A percentile compares a stretch with the other conserved stretches of the same genome.
Evolutionary conservation across 176 grass and related monocot genomes (phyloP).

Genomic region (Hordeum vulgare): DNA sequence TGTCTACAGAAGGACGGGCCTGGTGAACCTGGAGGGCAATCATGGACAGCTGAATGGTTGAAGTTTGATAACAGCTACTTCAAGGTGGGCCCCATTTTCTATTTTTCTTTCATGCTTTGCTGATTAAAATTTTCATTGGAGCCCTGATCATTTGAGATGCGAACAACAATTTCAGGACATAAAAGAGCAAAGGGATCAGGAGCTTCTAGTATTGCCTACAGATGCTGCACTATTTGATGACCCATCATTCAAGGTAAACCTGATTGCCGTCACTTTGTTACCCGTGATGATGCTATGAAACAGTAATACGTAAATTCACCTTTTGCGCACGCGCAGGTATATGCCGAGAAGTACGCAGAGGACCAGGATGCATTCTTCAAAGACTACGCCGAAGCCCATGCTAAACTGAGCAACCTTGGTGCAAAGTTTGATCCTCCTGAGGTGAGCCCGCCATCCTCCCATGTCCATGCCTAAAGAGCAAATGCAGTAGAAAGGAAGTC

Average conservation of each 20-base stretch:
- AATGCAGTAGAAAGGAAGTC: not conserved
- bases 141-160: not conserved
- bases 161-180: slow-evolving; percentile 63
- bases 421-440: slow-evolving; percentile 89
- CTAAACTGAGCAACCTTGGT: slow-evolving; percentile 87
- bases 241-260: slow-evolving; percentile 72
- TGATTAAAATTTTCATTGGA: not conserved
- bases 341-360: slow-evolving; percentile 76
- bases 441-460: slow-evolving; percentile 3
- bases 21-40: slow-evolving; percentile 94
- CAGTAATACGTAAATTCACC: not conserved
- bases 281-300: not conserved
- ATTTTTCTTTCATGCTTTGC: slow-evolving; percentile 17
- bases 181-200: slow-evolving; percentile 70
- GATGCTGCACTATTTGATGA: slow-evolving; percentile 91
- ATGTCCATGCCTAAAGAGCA: not conserved
- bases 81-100: slow-evolving; percentile 36
- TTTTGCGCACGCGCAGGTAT: slow-evolving; percentile 38
- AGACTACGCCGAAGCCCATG: slow-evolving; percentile 95
- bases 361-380: slow-evolving; percentile 82
- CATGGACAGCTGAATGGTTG: slow-evolving; percentile 93
- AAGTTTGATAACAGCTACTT: slow-evolving; percentile 98
- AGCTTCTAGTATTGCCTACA: slow-evolving; percentile 85
- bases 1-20: slow-evolving; percentile 80
- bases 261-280: not conserved